phyloP scores from a whole-genome alignment of 306 rosid species.

The Prunus mongolica region DNA sequence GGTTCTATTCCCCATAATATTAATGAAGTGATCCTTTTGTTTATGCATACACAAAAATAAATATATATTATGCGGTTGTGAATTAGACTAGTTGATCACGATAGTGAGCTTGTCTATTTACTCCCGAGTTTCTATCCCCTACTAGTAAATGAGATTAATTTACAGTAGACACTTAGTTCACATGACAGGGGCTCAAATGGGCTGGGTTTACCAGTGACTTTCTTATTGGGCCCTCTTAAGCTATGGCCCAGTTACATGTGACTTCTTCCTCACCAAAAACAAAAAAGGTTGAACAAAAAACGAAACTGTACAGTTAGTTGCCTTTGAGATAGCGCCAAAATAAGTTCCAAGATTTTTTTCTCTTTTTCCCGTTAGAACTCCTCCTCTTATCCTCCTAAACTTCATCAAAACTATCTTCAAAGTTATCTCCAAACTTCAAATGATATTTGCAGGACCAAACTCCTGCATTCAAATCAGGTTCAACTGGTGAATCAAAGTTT shows the following conservation, averaged over 20 bases:
- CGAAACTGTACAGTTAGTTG: background rate
- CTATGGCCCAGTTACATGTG: background rate
- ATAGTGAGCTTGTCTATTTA: fast-evolving
- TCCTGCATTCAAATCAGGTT: conserved; percentile 2
- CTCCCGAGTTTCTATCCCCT: too few species aligned
- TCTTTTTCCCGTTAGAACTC: background rate
- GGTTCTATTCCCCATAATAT: background rate
- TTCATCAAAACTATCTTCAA: background rate
- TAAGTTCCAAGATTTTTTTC: conserved; percentile 22
- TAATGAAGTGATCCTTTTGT: background rate
- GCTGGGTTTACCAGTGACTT: background rate
- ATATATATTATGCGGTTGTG: too few species aligned
- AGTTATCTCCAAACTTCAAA: conserved; percentile 5
- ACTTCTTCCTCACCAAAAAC: too few species aligned
- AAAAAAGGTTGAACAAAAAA: too few species aligned
- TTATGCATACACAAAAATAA: too few species aligned
- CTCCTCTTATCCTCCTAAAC: conserved; percentile 36
- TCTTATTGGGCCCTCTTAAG: background rate
- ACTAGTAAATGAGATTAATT: too few species aligned
- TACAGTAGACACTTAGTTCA: background rate
- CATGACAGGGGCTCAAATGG: background rate
- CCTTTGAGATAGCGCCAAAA: conserved; percentile 30
- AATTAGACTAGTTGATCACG: too few species aligned
- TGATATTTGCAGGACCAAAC: background rate
- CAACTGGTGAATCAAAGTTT: conserved; percentile 1